Conservation (phyloP, 2,329 filamentous ascomycete genomes). For the Xylaria sp. region DNA sequence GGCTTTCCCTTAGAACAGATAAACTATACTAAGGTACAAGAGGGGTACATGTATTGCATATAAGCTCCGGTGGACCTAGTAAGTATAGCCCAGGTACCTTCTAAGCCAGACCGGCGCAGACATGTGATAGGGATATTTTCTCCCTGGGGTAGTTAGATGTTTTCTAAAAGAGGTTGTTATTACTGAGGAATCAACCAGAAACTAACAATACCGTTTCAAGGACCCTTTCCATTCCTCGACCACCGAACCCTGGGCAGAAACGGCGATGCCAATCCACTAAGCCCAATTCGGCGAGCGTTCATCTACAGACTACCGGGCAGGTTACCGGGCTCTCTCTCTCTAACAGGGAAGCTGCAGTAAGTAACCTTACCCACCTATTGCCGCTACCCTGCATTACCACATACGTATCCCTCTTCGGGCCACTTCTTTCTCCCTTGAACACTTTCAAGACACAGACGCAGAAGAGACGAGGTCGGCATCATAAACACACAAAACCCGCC, state of each 20-base stretch:
- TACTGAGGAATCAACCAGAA: no score
- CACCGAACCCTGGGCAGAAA: background rate
- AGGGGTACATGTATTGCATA: no score
- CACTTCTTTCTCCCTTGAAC: constrained; percentile 1
- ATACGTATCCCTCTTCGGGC: constrained; percentile 1
- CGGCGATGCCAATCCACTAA: no score
- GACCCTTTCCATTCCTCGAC: no score
- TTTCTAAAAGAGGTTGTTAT: no score
- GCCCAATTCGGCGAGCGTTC: no score
- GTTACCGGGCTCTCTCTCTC: no score
- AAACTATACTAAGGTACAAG: background rate
- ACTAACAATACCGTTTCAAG: no score
- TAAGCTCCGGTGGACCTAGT: no score
- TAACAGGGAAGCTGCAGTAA: background rate
- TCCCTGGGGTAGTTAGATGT: no score
- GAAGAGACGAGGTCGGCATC: background rate
- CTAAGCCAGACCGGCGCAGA: constrained; percentile 2
- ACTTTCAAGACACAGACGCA: background rate
- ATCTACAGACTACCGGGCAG: no score
- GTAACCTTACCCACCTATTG: background rate
- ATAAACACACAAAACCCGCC: background rate
- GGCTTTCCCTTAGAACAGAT: background rate
- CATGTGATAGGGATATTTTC: background rate
- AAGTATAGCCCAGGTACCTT: no score
- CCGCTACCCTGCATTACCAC: background rate